These are phyloP conservation scores for Comarum palustre DNA, from an alignment of 306 rosid species.

Conservation along the genomic window DNA sequence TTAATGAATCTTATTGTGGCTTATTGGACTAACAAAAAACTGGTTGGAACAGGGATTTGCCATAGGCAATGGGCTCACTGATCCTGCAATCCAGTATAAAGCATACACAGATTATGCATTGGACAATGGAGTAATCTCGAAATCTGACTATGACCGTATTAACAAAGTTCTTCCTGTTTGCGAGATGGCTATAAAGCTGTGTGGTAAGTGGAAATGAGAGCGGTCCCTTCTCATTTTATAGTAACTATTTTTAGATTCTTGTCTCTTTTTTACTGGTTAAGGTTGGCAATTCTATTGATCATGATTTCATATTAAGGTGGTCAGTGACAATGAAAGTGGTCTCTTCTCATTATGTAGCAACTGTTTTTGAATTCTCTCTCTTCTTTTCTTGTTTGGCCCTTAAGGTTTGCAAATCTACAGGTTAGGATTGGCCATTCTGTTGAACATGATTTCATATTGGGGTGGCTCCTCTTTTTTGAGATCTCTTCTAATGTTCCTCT, in stretches of 20 bases:
- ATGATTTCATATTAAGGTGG: conserved; percentile 37
- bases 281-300: conserved; percentile 4
- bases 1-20: neutral
- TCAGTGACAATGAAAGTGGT: conserved; percentile 33
- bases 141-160: conserved; percentile 56
- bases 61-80: conserved; percentile 96
- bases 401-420: conserved; percentile 4
- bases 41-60: conserved; percentile 80
- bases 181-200: conserved; percentile 72
- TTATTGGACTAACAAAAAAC: conserved; percentile 24
- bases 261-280: conserved; percentile 3
- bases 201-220: conserved; percentile 55
- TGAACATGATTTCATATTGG: neutral
- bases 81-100: conserved; percentile 87
- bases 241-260: neutral
- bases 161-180: conserved; percentile 75
- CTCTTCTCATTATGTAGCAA: neutral
- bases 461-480: neutral
- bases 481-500: neutral
- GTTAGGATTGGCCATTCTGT: conserved; percentile 6
- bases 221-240: conserved; percentile 1
- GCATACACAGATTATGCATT: conserved; percentile 90
- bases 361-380: neutral
- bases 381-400: neutral
- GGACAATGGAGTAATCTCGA: conserved; percentile 69